A percentile compares a stretch with the other conserved stretches of the same genome.
These are phyloP conservation scores for Lachancea quebecensis DNA, from an alignment of 805 yeast genomes.

Conservation along the genomic window DNA sequence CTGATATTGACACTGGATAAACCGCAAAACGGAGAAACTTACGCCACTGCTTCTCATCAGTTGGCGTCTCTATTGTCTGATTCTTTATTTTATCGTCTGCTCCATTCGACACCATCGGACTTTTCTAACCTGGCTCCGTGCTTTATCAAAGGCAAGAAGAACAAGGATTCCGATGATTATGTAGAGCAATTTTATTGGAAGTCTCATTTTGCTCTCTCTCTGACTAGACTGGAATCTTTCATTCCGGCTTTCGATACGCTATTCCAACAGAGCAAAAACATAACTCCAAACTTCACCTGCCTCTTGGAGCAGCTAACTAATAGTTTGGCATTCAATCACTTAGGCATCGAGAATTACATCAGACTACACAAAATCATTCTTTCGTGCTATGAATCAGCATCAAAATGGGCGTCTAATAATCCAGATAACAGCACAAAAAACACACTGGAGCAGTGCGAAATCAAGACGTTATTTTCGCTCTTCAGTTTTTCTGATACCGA, in stretches of 20 bases:
- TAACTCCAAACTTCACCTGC: slow-evolving; percentile 15
- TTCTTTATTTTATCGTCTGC: slow-evolving; percentile 31
- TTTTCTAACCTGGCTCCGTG: slow-evolving; percentile 14
- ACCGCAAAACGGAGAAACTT: slow-evolving; percentile 29
- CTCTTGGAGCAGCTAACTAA: slow-evolving; percentile 7
- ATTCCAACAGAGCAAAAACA: slow-evolving; percentile 10
- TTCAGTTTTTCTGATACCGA: background rate
- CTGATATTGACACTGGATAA: slow-evolving; percentile 27
- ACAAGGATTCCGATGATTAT: slow-evolving; percentile 2
- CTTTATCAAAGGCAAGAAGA: slow-evolving; percentile 13
- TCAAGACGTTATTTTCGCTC: background rate
- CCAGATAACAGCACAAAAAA: background rate
- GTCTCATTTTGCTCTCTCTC: slow-evolving; percentile 9
- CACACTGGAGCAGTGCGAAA: background rate
- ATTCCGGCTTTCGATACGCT: slow-evolving; percentile 8
- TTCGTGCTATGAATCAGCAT: background rate
- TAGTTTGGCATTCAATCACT: background rate
- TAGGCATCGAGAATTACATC: background rate
- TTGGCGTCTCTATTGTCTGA: slow-evolving; percentile 32
- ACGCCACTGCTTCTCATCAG: slow-evolving; percentile 26
- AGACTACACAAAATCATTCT: background rate
- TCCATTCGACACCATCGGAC: slow-evolving; percentile 16
- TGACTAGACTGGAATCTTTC: slow-evolving; percentile 9
- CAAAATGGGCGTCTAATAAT: background rate
- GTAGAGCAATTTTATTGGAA: slow-evolving; percentile 12